These are phyloP conservation scores for Sporisorium graminicola DNA, from an alignment of 1,284 basidiomycete species.

Conservation along the genomic window DNA sequence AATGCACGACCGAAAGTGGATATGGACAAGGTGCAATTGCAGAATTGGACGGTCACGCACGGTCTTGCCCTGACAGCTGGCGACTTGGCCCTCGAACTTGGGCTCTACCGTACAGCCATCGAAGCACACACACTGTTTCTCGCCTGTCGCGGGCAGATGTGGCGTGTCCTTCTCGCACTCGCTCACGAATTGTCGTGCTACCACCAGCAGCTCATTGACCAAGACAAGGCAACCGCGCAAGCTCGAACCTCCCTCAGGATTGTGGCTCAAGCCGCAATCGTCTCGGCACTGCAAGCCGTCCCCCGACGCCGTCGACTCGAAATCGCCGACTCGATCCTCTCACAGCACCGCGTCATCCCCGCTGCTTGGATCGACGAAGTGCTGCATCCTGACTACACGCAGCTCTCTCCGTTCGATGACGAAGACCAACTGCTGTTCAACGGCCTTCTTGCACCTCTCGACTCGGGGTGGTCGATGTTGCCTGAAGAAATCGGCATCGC, in stretches of 20 bases:
- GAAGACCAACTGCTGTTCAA: constrained; percentile 31
- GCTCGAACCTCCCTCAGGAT: constrained; percentile 8
- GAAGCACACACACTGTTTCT: constrained; percentile 43
- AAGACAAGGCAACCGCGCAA: neutral
- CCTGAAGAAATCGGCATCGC: constrained; percentile 40
- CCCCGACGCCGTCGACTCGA: constrained; percentile 19
- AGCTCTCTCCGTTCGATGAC: neutral
- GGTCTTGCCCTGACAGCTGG: constrained; percentile 36
- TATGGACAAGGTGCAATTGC: constrained; percentile 23
- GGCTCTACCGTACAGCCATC: constrained; percentile 26
- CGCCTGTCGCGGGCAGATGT: constrained; percentile 32
- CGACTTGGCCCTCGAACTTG: constrained; percentile 34
- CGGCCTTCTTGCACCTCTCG: constrained; percentile 12
- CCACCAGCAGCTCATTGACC: neutral
- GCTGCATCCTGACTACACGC: neutral
- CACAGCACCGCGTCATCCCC: constrained; percentile 10
- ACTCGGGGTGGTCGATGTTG: neutral
- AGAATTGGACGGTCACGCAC: constrained; percentile 46
- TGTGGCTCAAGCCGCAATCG: constrained; percentile 24
- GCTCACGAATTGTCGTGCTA: constrained; percentile 30
- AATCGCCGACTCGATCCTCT: constrained; percentile 15
- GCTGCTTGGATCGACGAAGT: constrained; percentile 9
- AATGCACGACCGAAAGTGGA: neutral
- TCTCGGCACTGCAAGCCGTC: constrained; percentile 24
- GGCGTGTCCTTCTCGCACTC: constrained; percentile 35